Percentiles rank a stretch among this genome's conserved stretches.
Evolutionary conservation across 2,329 filamentous ascomycete genomes (phyloP).

Genomic region (Beauveria medogensis): DNA sequence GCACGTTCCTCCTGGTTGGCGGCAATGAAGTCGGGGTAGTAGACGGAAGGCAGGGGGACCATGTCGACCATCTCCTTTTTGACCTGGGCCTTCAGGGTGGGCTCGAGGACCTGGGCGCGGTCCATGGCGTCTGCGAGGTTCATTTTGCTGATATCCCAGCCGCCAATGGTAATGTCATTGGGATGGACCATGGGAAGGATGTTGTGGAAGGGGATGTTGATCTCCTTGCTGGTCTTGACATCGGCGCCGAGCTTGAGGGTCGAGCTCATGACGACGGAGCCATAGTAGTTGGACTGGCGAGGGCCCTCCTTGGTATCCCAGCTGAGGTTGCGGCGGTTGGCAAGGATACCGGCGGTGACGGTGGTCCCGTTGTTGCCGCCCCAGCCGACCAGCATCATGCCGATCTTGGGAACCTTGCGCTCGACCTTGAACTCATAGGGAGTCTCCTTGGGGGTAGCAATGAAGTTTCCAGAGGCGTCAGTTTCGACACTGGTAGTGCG

Average conservation of each 20-base stretch:
- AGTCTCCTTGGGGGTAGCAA: constrained; percentile 80
- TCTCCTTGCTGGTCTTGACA: constrained; percentile 71
- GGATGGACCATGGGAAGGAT: constrained; percentile 95
- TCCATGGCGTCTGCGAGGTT: constrained; percentile 91
- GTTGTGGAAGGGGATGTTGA: constrained; percentile 94
- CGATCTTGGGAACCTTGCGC: constrained; percentile 84
- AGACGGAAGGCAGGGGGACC: constrained; percentile 86
- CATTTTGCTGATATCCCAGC: constrained; percentile 94
- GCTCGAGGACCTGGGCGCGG: constrained; percentile 88
- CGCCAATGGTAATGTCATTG: constrained; percentile 88
- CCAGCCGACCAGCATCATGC: constrained; percentile 95
- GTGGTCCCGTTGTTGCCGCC: constrained; percentile 98
- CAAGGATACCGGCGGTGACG: constrained; percentile 92
- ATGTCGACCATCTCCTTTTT: constrained; percentile 88
- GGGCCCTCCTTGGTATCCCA: constrained; percentile 94
- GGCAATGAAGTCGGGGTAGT: constrained; percentile 99
- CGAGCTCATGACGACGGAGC: constrained; percentile 92
- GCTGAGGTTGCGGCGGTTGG: constrained; percentile 75
- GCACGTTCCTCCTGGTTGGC: constrained; percentile 96
- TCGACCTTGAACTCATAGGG: constrained; percentile 97
- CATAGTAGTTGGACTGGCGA: constrained; percentile 91
- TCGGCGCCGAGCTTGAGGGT: constrained; percentile 95
- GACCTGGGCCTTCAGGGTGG: constrained; percentile 81
- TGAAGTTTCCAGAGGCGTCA: constrained; percentile 64
- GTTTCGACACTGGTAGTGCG: constrained; percentile 79